phyloP scores from a whole-genome alignment of 2,329 filamentous ascomycete species.

The Xylariaceae sp. region DNA sequence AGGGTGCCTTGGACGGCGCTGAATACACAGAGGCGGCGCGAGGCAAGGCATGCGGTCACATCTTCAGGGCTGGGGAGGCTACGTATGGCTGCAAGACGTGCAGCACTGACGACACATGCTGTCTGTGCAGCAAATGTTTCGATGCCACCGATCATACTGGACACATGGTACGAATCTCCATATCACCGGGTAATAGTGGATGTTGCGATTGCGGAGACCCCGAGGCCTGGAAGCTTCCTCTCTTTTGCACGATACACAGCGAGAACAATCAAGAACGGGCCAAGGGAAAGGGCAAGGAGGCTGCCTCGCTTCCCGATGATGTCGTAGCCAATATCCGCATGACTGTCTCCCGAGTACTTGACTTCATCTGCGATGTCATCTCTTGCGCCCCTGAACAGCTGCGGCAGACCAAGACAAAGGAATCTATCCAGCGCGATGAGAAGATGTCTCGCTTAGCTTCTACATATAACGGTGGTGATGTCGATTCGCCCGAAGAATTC shows the following conservation, averaged over 20 bases:
- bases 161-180: constrained; percentile 82
- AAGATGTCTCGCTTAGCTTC: constrained; percentile 67
- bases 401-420: constrained; percentile 74
- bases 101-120: constrained; percentile 89
- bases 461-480: constrained; percentile 66
- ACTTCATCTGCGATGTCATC: constrained; percentile 96
- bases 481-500: constrained; percentile 66
- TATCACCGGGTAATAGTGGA: constrained; percentile 85
- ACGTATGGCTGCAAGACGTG: constrained; percentile 94
- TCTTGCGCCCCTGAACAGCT: constrained; percentile 97
- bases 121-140: constrained; percentile 89
- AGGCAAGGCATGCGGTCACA: constrained; percentile 93
- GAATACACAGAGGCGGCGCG: constrained; percentile 90
- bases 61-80: constrained; percentile 90
- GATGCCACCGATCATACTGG: constrained; percentile 91
- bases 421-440: constrained; percentile 78
- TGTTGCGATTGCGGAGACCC: constrained; percentile 97
- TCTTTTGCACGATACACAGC: constrained; percentile 92
- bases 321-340: constrained; percentile 71
- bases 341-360: constrained; percentile 78
- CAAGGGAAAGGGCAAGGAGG: constrained; percentile 58
- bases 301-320: constrained; percentile 62
- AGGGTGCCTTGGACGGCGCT: constrained; percentile 86
- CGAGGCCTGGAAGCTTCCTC: constrained; percentile 84
- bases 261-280: constrained; percentile 44